Base-by-base conservation (phyloP, 805 yeast species). In the Wickerhamomyces subpelliculosus region DNA sequence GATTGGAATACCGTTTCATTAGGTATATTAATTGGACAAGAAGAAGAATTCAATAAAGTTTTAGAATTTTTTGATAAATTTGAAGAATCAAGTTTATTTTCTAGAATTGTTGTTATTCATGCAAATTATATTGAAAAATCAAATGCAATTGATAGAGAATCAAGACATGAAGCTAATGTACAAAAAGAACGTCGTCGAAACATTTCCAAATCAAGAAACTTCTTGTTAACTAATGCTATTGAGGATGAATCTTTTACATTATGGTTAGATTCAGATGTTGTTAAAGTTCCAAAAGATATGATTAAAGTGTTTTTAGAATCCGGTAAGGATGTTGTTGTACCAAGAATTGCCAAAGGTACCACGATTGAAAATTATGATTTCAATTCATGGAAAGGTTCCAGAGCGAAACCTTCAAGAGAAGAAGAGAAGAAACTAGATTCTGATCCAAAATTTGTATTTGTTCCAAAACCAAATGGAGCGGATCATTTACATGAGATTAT, bases 361-460 rank as follows among this genome's bases (percentile, higher is more conserved):
- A 41, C 44, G 14, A 44, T 38, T 7, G 35, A 32, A 24, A 64
- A 63, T 34, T 63, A 62, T 42, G 68, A 63, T 42, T 49, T 48
- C 40, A 62, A 62, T 42, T 51, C 66, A 4, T 62, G 68, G 68
- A 46, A 41, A 5, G 67, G 68, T 5, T 29, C 32, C 14, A 49
- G 68, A 38, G 35, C 17, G 4, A 36, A 25, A 17, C 67, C 67
- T n/a, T 37, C 35, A 7, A 42, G 34, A 9, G 55, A 46, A 31
- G 53, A 54, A 19, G 32, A 34, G 2, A 27, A 8, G 5, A 37
- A 42, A 21, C 32, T 54, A 17, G 47, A 41, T n/a, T 42, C 41
- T n/a, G 51, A 51, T 23, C 41, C 46, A 7, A 40, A 44, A 4
- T 55, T 41, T 37, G 33, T 48, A 3, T 56, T 47, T 37, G 43